A percentile compares a stretch with the other conserved stretches of the same genome.
phyloP scores from a whole-genome alignment of 495 filamentous ascomycete species.

The Parathielavia appendiculata region DNA sequence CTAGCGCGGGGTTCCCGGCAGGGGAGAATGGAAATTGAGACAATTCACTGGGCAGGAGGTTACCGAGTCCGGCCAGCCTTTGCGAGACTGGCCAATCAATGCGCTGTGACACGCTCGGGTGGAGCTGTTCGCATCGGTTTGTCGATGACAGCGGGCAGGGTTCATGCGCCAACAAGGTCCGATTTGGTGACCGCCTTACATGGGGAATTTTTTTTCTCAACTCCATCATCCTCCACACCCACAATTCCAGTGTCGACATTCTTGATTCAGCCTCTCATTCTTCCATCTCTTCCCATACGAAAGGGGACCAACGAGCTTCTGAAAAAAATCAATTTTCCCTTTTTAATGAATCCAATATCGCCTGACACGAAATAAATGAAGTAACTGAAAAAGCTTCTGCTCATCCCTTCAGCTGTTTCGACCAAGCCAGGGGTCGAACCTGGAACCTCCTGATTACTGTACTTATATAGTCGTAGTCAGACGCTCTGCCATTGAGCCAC shows the following conservation, averaged over 20 bases:
- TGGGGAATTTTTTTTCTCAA: constrained; percentile 25
- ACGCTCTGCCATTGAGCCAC: constrained; percentile 25
- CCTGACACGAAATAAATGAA: constrained; percentile 12
- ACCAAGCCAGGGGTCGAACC: constrained; percentile 22
- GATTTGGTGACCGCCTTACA: constrained; percentile 15
- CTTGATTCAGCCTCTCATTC: not conserved
- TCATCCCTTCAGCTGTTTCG: not conserved
- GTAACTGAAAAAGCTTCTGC: constrained; percentile 17
- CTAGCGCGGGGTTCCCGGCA: constrained; percentile 25
- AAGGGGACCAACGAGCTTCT: not conserved
- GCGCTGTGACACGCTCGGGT: not conserved
- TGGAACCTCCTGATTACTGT: constrained; percentile 19
- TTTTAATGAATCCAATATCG: constrained; percentile 6
- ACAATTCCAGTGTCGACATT: constrained; percentile 1
- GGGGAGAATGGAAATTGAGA: not conserved
- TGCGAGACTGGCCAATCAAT: constrained; percentile 25
- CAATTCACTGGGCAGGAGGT: not conserved
- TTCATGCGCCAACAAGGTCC: constrained; percentile 5
- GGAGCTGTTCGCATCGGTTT: constrained; percentile 11
- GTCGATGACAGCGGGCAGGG: constrained; percentile 6
- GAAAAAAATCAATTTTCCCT: constrained; percentile 20
- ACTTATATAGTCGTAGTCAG: constrained; percentile 10
- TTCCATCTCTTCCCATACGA: not conserved
- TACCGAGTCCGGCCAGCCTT: constrained; percentile 17
- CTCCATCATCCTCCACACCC: constrained; percentile 2